Evolutionary conservation across 805 yeast species (phyloP), one percentile per base, ranked within the genome.

Genomic region (Teunomyces panamensis): DNA sequence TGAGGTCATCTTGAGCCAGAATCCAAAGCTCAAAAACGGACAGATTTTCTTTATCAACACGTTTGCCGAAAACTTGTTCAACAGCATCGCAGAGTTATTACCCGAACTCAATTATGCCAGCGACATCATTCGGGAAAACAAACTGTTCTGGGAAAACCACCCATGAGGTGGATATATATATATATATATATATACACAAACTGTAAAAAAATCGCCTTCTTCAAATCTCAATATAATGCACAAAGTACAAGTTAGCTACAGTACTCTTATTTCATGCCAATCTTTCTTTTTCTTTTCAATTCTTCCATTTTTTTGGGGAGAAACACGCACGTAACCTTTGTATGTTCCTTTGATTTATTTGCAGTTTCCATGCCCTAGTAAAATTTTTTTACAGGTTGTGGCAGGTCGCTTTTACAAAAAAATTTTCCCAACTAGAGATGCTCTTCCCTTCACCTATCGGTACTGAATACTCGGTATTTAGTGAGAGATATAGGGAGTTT

Each of bases 31-130:
- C 32, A 83, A 83, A 29, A 75, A 77, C 53, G 88, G 91, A 13
- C 97, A 91, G 68, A 65, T 88, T 29, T 89, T 88, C 60, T 91
- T 91, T 73, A 89, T 90, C 49, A 75, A 80, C 56, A 78, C 88
- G 13, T 91, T 88, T 74, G 97, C 96, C 4, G 80, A 73, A 51
- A 84, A 83, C 46, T 80, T 90, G 62, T 92, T 92, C 67, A 66
- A 69, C 39, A 84, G 81, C 55, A 78, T 89, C 17, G 76, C 80
- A 17, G 73, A 73, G 26, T 74, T 79, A 9, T 73, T 89, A 29
- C 90, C 89, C 2, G 80, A 80, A 47, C 72, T 85, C 55, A 58
- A 64, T 42, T 88, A 80, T 60, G 72, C 88, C 37, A 63, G 74
- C 14, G 78, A 76, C 5, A 78, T 83, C 35, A 73, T 87, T 27